phyloP scores from a whole-genome alignment of 176 grass and related monocot species.

The Lolium rigidum region DNA sequence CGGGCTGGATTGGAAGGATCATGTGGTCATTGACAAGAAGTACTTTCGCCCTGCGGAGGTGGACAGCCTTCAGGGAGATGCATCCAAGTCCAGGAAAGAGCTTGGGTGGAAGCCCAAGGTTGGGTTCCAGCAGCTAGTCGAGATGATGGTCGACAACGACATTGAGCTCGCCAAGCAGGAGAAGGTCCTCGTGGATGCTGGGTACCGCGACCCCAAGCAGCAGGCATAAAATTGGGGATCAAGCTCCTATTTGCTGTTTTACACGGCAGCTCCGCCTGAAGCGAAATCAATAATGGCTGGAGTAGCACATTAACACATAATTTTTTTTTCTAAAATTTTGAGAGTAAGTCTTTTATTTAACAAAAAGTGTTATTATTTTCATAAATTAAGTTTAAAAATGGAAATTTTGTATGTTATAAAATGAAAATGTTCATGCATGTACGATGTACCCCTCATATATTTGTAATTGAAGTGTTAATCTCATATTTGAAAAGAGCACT shows the following conservation, averaged over 20 bases:
- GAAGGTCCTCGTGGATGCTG: conserved; percentile 91
- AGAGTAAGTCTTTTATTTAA: not conserved
- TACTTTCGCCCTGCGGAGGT: conserved; percentile 96
- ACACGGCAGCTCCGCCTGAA: not conserved
- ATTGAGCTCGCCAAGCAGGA: conserved; percentile 89
- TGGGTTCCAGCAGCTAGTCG: conserved; percentile 81
- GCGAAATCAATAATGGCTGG: not conserved
- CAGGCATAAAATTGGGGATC: conserved; percentile 59
- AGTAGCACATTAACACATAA: not conserved
- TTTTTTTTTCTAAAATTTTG: not conserved
- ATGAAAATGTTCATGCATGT: no score
- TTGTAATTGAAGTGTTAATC: not conserved
- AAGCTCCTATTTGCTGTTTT: not conserved
- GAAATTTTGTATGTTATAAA: not conserved
- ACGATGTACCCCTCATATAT: no score
- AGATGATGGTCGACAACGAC: conserved; percentile 97
- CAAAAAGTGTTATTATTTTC: not conserved
- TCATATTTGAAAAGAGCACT: not conserved
- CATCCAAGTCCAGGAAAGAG: conserved; percentile 65
- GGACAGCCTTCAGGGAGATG: conserved; percentile 85
- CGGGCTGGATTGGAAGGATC: conserved; percentile 91
- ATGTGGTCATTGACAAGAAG: conserved; percentile 87
- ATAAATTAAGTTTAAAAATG: not conserved
- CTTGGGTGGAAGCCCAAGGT: conserved; percentile 96
- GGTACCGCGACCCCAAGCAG: conserved; percentile 88